Evolutionary conservation across 2,329 filamentous ascomycete genomes (phyloP).

Genomic region (Pseudogymnoascus sp.): DNA sequence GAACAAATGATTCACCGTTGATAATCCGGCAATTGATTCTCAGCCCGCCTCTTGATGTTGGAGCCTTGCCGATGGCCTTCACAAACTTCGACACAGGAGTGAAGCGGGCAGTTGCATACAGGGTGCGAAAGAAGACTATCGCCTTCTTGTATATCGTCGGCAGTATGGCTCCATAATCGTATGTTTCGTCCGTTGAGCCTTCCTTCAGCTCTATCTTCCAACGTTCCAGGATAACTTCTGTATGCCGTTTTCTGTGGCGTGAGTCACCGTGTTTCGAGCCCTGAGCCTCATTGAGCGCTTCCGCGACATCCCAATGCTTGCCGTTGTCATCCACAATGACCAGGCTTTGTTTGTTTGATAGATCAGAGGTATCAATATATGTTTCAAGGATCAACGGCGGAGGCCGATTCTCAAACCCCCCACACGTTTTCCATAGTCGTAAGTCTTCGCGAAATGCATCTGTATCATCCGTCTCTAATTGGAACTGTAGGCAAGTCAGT

Average conservation of each 20-base stretch:
- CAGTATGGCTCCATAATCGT: constrained; percentile 57
- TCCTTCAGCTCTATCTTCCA: constrained; percentile 82
- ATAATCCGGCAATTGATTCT: constrained; percentile 75
- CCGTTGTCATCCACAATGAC: constrained; percentile 83
- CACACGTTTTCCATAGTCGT: constrained; percentile 71
- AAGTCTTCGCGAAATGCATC: constrained; percentile 80
- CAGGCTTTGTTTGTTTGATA: constrained; percentile 79
- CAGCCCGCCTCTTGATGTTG: constrained; percentile 53
- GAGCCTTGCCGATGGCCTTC: constrained; percentile 63
- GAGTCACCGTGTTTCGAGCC: constrained; percentile 30
- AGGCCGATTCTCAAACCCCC: constrained; percentile 69
- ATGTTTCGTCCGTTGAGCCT: constrained; percentile 39
- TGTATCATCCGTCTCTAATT: constrained; percentile 88
- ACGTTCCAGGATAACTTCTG: constrained; percentile 79
- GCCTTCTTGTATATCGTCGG: constrained; percentile 96
- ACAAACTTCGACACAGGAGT: constrained; percentile 81
- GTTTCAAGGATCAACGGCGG: constrained; percentile 85
- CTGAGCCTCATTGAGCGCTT: constrained; percentile 64
- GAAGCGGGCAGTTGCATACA: constrained; percentile 76
- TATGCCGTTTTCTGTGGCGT: constrained; percentile 39
- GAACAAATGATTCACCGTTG: constrained; percentile 48
- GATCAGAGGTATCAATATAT: constrained; percentile 71
- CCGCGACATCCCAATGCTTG: constrained; percentile 86
- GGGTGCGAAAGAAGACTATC: constrained; percentile 85
- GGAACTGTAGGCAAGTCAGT: constrained; percentile 58